phyloP scores from a whole-genome alignment of 306 rosid genomes.

The Dryas drummondii region DNA sequence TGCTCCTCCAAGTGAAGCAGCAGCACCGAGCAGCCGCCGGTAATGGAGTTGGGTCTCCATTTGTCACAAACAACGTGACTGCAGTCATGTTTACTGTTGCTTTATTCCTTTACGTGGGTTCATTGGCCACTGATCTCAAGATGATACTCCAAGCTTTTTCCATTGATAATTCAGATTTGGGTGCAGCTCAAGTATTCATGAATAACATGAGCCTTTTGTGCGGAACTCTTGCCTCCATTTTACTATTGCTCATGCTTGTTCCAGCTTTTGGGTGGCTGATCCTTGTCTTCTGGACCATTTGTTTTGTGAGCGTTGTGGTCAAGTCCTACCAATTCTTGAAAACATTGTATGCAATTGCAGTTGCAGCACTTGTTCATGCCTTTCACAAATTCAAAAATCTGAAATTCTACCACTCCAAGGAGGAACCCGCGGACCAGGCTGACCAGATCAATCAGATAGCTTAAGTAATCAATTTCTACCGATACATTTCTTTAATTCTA shows the following conservation, averaged over 20 bases:
- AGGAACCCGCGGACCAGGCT: too few species aligned
- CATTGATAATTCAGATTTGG: neutral
- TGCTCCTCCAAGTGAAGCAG: neutral
- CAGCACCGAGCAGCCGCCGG: neutral
- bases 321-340: neutral
- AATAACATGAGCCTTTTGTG: neutral
- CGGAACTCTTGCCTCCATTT: neutral
- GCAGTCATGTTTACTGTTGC: neutral
- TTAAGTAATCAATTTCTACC: too few species aligned
- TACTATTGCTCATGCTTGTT: neutral
- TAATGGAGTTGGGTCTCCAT: neutral
- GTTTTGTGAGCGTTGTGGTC: neutral
- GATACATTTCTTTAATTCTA: too few species aligned
- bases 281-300: neutral
- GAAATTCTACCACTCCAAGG: rapidly evolving
- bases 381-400: neutral
- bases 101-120: neutral
- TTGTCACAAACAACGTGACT: neutral
- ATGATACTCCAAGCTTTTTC: neutral
- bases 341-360: neutral
- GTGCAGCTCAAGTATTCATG: neutral
- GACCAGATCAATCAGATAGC: too few species aligned
- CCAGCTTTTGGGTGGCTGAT: neutral
- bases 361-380: neutral
- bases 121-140: neutral